Conservation (phyloP, 805 yeast genomes). For the Candida orba region DNA sequence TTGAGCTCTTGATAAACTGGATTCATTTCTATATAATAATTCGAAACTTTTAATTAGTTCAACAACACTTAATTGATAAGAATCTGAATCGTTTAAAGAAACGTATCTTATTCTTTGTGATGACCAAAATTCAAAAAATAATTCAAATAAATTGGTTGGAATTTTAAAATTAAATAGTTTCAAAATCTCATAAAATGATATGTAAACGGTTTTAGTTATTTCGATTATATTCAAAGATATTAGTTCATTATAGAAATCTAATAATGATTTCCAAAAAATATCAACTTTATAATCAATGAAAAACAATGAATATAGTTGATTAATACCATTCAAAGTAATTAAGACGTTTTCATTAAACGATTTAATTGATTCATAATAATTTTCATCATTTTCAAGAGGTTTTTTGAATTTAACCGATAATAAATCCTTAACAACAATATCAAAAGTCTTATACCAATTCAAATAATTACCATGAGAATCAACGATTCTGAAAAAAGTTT, state of each 20-base stretch:
- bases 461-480: constrained; percentile 59
- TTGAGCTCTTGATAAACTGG: constrained; percentile 25
- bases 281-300: constrained; percentile 30
- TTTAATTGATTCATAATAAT: constrained; percentile 23
- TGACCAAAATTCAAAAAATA: constrained; percentile 47
- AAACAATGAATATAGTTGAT: constrained; percentile 51
- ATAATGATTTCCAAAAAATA: constrained; percentile 49
- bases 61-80: constrained; percentile 55
- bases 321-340: constrained; percentile 58
- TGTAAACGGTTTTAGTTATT: constrained; percentile 49
- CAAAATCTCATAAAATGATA: constrained; percentile 43
- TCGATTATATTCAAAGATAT: constrained; percentile 40
- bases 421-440: constrained; percentile 53
- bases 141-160: constrained; percentile 28
- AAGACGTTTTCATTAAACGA: constrained; percentile 58
- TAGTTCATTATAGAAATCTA: constrained; percentile 40
- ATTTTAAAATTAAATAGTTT: constrained; percentile 23
- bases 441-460: constrained; percentile 65
- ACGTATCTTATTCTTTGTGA: constrained; percentile 37
- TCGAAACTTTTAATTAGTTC: constrained; percentile 49
- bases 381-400: constrained; percentile 14
- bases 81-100: constrained; percentile 26
- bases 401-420: constrained; percentile 22
- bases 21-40: constrained; percentile 32
- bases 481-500: constrained; percentile 77